Conservation (phyloP, 352 stramenopile species). For the Nothophytophthora sp. region DNA sequence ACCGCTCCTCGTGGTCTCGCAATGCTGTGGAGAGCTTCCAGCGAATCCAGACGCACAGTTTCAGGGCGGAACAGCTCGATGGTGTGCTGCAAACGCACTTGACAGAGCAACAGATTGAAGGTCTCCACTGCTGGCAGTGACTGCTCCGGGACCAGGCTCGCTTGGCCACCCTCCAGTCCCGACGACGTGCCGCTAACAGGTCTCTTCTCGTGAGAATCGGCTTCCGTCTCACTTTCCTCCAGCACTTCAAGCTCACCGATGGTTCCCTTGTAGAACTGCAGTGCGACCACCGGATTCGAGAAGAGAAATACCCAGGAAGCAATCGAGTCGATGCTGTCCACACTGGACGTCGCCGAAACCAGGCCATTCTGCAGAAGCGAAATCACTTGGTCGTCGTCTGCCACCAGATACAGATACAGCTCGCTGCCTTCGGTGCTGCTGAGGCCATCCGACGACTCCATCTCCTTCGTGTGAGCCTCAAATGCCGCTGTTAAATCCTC, state of each 20-base stretch:
- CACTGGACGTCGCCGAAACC: neutral
- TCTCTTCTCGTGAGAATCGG: neutral
- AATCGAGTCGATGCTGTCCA: neutral
- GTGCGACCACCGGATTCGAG: constrained; percentile 29
- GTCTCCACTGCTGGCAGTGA: constrained; percentile 16
- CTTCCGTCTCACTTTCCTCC: constrained; percentile 14
- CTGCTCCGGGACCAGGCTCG: too few species aligned
- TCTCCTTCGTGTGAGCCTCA: constrained; percentile 9
- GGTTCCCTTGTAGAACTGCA: constrained; percentile 35
- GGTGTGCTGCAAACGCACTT: constrained; percentile 34
- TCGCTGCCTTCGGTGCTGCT: constrained; percentile 24
- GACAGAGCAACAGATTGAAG: constrained; percentile 44
- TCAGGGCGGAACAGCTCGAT: constrained; percentile 37
- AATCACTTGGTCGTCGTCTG: constrained; percentile 32
- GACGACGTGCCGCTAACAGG: neutral
- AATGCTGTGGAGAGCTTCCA: constrained; percentile 22
- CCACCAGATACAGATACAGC: constrained; percentile 44
- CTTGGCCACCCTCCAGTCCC: too few species aligned
- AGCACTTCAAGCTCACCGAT: constrained; percentile 23
- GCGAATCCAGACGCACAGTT: constrained; percentile 11
- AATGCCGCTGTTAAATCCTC: constrained; percentile 30
- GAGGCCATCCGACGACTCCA: constrained; percentile 1
- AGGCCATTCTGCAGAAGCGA: constrained; percentile 41
- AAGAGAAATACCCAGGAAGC: constrained; percentile 42
- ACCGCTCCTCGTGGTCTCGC: constrained; percentile 22